These are phyloP conservation scores for Hibiscus mutabilis DNA, from an alignment of 345 rosid genomes.

Conservation along the genomic window DNA sequence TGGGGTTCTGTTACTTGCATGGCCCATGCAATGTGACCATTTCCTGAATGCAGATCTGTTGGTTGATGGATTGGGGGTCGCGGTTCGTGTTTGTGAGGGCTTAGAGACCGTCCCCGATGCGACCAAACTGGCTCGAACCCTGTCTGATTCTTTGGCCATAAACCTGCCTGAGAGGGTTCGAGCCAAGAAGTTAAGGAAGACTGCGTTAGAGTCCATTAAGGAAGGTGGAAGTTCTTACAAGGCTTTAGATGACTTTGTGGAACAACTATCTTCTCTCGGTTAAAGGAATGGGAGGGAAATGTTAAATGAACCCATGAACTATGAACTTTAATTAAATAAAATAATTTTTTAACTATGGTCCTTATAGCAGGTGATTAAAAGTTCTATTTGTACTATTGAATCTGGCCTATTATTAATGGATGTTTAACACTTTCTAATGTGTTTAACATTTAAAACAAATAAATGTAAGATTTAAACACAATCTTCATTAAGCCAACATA, in stretches of 20 bases:
- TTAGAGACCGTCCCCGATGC: conserved; percentile 29
- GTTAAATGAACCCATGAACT: not conserved
- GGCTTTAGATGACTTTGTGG: conserved; percentile 35
- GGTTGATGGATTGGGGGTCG: conserved; percentile 48
- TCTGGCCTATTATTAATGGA: no score
- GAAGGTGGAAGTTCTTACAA: conserved; percentile 39
- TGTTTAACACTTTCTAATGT: no score
- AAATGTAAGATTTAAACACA: no score
- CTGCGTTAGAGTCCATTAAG: conserved; percentile 30
- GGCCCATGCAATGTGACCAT: conserved; percentile 68
- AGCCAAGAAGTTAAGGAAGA: conserved; percentile 21
- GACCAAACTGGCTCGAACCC: conserved; percentile 21
- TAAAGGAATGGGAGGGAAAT: not conserved
- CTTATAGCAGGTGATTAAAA: no score
- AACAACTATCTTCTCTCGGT: conserved; percentile 4
- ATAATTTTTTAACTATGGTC: not conserved
- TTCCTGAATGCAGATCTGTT: conserved; percentile 33
- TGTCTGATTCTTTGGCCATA: conserved; percentile 19
- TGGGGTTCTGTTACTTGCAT: conserved; percentile 49
- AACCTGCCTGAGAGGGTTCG: conserved; percentile 16
- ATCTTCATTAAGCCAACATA: no score
- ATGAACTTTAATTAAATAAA: not conserved
- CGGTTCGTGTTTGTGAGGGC: conserved; percentile 41
- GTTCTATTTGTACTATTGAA: no score
- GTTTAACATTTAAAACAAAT: no score